Conservation (phyloP, 23 red algal species). For the Gracilariopsis chorda region DNA sequence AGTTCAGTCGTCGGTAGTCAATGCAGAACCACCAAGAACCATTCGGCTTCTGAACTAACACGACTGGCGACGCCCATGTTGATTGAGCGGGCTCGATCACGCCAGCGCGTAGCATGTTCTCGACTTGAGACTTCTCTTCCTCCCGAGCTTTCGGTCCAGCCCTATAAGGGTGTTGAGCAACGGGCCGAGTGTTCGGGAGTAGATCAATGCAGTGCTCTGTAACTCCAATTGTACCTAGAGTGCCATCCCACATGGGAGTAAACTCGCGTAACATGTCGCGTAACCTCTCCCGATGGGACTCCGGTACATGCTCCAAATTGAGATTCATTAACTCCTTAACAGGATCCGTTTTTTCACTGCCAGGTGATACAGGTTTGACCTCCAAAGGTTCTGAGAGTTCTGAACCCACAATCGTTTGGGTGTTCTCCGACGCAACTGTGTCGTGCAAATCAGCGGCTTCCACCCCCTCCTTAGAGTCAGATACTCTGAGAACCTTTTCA, state of each 20-base stretch:
- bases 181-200: not conserved
- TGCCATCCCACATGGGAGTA: not conserved
- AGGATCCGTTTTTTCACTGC: not conserved
- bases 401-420: no score
- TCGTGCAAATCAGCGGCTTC: no score
- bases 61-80: not conserved
- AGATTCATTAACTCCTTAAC: not conserved
- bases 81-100: not conserved
- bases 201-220: slow-evolving; percentile 2
- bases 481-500: no score
- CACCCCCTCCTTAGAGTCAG: no score
- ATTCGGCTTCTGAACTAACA: not conserved
- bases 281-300: not conserved
- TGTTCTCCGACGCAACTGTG: no score
- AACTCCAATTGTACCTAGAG: not conserved
- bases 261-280: not conserved
- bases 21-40: slow-evolving; percentile 23
- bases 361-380: no score
- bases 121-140: not conserved
- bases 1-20: not conserved
- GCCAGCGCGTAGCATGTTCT: not conserved
- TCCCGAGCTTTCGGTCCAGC: not conserved
- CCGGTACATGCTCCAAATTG: not conserved
- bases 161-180: not conserved
- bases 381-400: no score